Evolutionary conservation across 305 asterid species (phyloP).

Genomic region (Fraxinus baroniana): DNA sequence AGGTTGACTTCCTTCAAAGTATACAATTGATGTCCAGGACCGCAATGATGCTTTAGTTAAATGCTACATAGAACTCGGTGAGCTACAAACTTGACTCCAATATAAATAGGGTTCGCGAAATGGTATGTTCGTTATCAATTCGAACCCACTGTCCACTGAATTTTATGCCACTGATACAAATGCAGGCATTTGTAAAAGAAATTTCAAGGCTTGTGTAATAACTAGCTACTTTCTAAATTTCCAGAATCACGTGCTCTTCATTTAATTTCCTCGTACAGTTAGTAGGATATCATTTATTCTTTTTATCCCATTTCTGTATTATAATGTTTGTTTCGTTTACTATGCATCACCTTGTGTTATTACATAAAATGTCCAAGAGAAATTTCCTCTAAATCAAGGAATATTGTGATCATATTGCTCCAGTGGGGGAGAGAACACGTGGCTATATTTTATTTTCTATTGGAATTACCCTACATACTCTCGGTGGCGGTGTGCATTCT

Average conservation of each 20-base stretch:
- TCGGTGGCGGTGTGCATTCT: neutral
- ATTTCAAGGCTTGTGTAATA: neutral
- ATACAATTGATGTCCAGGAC: neutral
- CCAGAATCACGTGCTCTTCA: neutral
- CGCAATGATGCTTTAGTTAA: neutral
- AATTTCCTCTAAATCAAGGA: neutral
- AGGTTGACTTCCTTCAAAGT: neutral
- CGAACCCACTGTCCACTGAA: neutral
- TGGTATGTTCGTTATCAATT: neutral
- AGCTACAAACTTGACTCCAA: neutral
- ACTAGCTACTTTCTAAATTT: neutral
- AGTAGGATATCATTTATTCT: neutral
- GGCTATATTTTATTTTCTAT: neutral
- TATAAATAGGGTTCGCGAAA: neutral
- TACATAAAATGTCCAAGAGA: neutral
- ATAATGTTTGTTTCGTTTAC: neutral
- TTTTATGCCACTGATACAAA: neutral
- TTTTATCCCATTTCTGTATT: neutral
- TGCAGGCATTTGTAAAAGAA: neutral
- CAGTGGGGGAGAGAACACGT: neutral
- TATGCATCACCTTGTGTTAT: neutral
- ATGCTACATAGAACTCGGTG: neutral
- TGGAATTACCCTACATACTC: neutral
- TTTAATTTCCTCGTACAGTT: neutral
- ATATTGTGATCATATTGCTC: neutral